These are phyloP conservation scores for Leccinum incarnatum DNA, from an alignment of 768 basidiomycete genomes.

Conservation along the genomic window DNA sequence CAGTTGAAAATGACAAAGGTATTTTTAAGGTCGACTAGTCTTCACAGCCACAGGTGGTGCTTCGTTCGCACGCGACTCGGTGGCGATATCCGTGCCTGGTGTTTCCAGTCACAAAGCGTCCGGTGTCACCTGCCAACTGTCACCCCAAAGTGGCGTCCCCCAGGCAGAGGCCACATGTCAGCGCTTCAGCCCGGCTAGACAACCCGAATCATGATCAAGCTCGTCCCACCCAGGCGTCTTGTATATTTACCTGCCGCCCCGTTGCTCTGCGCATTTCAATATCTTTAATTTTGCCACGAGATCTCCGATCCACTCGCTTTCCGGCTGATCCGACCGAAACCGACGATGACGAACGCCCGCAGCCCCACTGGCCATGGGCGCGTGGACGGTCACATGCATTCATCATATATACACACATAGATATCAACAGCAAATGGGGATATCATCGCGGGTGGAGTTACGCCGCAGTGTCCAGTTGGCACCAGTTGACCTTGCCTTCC, in stretches of 20 bases:
- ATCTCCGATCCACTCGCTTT: constrained; percentile 22
- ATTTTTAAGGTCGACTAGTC: constrained; percentile 31
- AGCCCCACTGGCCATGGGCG: constrained; percentile 17
- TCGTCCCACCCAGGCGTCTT: neutral
- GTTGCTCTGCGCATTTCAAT: constrained; percentile 28
- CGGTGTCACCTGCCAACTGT: constrained; percentile 11
- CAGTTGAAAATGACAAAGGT: constrained; percentile 22
- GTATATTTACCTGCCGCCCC: constrained; percentile 4
- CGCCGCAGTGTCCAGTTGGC: constrained; percentile 38
- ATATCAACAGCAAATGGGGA: constrained; percentile 29
- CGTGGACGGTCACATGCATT: constrained; percentile 12
- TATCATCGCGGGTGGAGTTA: constrained; percentile 16
- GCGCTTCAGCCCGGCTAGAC: neutral
- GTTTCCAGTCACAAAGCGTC: constrained; percentile 10
- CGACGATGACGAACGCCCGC: constrained; percentile 13
- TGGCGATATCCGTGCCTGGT: constrained; percentile 11
- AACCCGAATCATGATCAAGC: constrained; percentile 8
- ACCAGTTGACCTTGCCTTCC: constrained; percentile 74
- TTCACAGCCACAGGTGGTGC: constrained; percentile 28
- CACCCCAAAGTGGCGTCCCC: constrained; percentile 2
- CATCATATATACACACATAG: constrained; percentile 18
- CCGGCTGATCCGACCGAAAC: neutral
- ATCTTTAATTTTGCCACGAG: constrained; percentile 14
- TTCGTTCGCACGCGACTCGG: constrained; percentile 25
- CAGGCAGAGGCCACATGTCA: constrained; percentile 10